Evolutionary conservation across 108 stramenopile species (phyloP).

Genomic region (Bacterosira constricta): DNA sequence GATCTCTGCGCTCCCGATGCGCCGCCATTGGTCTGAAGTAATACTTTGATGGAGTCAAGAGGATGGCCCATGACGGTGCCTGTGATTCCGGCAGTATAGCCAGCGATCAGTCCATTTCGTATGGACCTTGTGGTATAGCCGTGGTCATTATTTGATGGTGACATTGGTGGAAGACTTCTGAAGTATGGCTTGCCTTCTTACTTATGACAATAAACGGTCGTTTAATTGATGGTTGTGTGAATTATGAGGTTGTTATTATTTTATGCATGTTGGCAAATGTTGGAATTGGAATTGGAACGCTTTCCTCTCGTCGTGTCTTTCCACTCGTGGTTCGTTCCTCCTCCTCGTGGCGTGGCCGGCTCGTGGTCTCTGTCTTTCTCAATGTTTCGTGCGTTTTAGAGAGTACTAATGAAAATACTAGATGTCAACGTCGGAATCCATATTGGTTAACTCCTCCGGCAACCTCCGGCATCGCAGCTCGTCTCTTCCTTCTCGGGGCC

Average conservation of each 20-base stretch:
- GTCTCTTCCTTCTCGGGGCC: background rate
- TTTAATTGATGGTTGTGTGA: background rate
- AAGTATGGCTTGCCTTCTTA: background rate
- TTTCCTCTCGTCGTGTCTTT: no score
- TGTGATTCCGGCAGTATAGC: slow-evolving; percentile 63
- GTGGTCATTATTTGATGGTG: slow-evolving; percentile 4
- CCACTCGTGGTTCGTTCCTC: background rate
- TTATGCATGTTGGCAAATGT: background rate
- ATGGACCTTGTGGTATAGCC: slow-evolving; percentile 25
- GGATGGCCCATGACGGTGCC: slow-evolving; percentile 72
- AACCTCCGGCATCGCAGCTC: no score
- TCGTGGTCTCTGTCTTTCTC: no score
- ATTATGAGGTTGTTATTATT: no score
- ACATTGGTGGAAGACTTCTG: background rate
- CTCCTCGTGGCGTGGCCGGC: no score
- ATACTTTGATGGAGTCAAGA: slow-evolving; percentile 71
- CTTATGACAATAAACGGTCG: background rate
- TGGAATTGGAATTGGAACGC: background rate
- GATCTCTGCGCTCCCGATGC: background rate
- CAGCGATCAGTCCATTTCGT: slow-evolving; percentile 53
- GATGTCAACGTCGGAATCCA: no score
- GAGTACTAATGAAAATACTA: no score
- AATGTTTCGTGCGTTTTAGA: no score
- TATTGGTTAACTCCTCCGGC: no score
- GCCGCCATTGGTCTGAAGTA: slow-evolving; percentile 58